phyloP scores from a whole-genome alignment of 176 grass and related monocot species.

The Saccharum officinarum region DNA sequence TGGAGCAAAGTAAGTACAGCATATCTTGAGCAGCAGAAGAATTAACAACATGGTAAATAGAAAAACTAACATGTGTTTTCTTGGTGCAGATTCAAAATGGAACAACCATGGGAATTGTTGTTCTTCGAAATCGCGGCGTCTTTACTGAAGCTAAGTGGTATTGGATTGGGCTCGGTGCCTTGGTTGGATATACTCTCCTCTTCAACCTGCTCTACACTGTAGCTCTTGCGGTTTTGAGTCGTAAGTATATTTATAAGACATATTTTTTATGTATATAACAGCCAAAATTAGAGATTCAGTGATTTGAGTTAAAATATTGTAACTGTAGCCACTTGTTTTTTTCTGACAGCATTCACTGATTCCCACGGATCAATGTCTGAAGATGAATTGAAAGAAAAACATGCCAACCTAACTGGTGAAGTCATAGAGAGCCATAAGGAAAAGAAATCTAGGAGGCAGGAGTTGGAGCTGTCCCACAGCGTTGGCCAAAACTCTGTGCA shows the following conservation, averaged over 20 bases:
- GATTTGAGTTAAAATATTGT: slow-evolving; percentile 22
- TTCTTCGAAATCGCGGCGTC: slow-evolving; percentile 57
- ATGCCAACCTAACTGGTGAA: slow-evolving; percentile 75
- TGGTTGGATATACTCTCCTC: slow-evolving; percentile 76
- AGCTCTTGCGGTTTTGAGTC: slow-evolving; percentile 64
- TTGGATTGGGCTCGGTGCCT: slow-evolving; percentile 73
- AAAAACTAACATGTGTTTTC: slow-evolving; percentile 30
- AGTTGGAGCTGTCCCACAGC: slow-evolving; percentile 48
- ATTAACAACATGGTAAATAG: slow-evolving; percentile 10
- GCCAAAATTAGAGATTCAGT: slow-evolving; percentile 23
- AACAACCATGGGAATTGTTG: slow-evolving; percentile 50
- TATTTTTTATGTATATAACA: slow-evolving; percentile 21
- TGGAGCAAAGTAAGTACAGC: slow-evolving; percentile 61
- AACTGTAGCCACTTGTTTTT: slow-evolving; percentile 6
- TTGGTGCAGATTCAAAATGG: slow-evolving; percentile 41
- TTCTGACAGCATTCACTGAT: slow-evolving; percentile 63
- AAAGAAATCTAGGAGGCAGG: slow-evolving; percentile 49
- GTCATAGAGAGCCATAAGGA: slow-evolving; percentile 45
- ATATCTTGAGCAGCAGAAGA: slow-evolving; percentile 15
- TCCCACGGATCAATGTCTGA: slow-evolving; percentile 68
- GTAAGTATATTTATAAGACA: slow-evolving; percentile 58
- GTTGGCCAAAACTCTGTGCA: slow-evolving; percentile 38
- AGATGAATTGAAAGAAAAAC: slow-evolving; percentile 76
- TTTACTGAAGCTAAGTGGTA: slow-evolving; percentile 86
- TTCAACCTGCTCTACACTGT: slow-evolving; percentile 81